Evolutionary conservation across 2,329 filamentous ascomycete genomes (phyloP).

Genomic region (Whalleya microplaca): DNA sequence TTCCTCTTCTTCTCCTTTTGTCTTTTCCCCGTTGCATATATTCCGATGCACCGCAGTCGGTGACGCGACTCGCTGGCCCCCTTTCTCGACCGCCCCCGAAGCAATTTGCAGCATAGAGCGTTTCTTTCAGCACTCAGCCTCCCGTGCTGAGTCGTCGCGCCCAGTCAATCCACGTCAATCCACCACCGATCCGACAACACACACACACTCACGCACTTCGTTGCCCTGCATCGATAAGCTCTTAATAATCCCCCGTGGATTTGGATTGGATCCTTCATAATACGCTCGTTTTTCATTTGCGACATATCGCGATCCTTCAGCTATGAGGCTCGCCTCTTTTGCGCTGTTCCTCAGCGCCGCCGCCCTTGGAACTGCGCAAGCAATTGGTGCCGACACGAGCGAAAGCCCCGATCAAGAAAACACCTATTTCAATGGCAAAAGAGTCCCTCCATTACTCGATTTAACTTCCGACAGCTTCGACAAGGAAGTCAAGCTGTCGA

Average conservation of each 20-base stretch:
- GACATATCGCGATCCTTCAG: slow-evolving; percentile 19
- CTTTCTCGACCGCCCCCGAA: slow-evolving; percentile 23
- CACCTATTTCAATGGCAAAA: slow-evolving; percentile 68
- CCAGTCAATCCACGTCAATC: slow-evolving; percentile 9
- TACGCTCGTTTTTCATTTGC: slow-evolving; percentile 24
- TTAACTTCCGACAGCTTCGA: slow-evolving; percentile 62
- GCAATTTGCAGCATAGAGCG: slow-evolving; percentile 5
- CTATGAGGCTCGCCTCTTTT: slow-evolving; percentile 50
- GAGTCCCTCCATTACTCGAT: slow-evolving; percentile 67
- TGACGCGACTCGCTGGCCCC: slow-evolving; percentile 29
- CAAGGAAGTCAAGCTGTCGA: slow-evolving; percentile 55
- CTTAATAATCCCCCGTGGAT: slow-evolving; percentile 7
- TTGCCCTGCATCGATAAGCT: slow-evolving; percentile 3
- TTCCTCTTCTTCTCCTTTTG: no score
- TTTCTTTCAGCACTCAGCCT: slow-evolving; percentile 8
- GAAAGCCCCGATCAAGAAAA: slow-evolving; percentile 43
- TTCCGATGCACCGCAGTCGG: slow-evolving; percentile 29
- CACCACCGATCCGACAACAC: slow-evolving; percentile 5
- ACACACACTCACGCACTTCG: no score
- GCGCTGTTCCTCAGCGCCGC: slow-evolving; percentile 53
- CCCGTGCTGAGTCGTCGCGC: slow-evolving; percentile 11
- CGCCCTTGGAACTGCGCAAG: slow-evolving; percentile 44
- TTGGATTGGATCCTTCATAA: slow-evolving; percentile 6
- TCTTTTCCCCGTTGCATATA: slow-evolving; percentile 23
- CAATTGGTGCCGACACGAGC: slow-evolving; percentile 42